Percentiles rank a stretch among this genome's conserved stretches.
phyloP scores from a whole-genome alignment of 164 flowering plant species.

The Berberis thunbergii region DNA sequence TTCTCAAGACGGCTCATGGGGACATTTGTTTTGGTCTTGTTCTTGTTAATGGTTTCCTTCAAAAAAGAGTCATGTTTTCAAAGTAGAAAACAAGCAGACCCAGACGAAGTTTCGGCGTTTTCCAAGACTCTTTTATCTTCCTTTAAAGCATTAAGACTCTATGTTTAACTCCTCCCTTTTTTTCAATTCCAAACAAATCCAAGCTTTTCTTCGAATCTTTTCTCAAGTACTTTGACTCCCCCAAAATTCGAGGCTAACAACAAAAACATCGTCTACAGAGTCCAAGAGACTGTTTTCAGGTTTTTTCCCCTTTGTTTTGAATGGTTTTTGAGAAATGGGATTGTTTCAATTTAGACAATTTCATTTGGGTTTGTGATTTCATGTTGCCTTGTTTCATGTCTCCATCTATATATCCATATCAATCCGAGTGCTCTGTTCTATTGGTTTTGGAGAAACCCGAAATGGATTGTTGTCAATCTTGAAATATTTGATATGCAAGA shows the following conservation, averaged over 20 bases:
- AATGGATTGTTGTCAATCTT: conserved; percentile 1
- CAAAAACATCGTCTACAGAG: not conserved
- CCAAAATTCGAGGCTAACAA: not conserved
- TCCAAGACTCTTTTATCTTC: conserved; percentile 3
- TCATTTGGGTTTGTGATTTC: conserved; percentile 1
- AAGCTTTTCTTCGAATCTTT: not conserved
- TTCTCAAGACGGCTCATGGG: too few species aligned
- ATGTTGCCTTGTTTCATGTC: not conserved
- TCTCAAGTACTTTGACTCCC: not conserved
- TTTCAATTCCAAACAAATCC: not conserved
- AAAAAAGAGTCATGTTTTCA: not conserved
- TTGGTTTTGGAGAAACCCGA: too few species aligned
- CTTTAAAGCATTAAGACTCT: not conserved
- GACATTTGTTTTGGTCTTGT: too few species aligned
- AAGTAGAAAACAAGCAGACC: conserved; percentile 15
- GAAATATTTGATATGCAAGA: conserved; percentile 5
- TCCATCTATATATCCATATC: too few species aligned
- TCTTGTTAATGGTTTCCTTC: too few species aligned
- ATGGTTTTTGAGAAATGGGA: conserved; percentile 2
- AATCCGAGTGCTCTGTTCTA: too few species aligned
- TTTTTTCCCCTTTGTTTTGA: not conserved
- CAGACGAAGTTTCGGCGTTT: conserved; percentile 12
- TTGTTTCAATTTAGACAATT: conserved; percentile 7
- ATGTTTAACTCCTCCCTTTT: not conserved
- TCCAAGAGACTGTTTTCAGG: not conserved